Conservation (phyloP, 2,329 filamentous ascomycete genomes). For the Neurospora sp. region DNA sequence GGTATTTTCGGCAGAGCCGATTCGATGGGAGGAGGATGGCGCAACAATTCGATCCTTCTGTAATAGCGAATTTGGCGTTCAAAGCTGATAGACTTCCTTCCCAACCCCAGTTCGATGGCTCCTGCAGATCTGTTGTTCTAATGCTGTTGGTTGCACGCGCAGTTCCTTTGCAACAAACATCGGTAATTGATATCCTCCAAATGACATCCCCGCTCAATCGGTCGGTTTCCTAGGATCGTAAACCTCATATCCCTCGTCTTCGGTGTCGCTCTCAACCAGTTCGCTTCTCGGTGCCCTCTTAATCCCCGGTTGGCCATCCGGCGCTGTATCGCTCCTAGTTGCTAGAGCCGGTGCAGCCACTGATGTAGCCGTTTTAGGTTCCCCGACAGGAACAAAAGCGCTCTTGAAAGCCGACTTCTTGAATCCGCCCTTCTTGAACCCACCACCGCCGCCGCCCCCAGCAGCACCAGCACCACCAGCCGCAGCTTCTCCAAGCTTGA, state of each 20-base stretch:
- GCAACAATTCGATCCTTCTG: neutral
- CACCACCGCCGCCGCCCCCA: slow-evolving; percentile 21
- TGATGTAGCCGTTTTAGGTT: slow-evolving; percentile 26
- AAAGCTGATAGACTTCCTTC: neutral
- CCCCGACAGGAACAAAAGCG: slow-evolving; percentile 52
- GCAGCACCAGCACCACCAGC: slow-evolving; percentile 18
- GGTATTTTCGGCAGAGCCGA: neutral
- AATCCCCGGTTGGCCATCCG: slow-evolving; percentile 15
- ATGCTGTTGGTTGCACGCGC: neutral
- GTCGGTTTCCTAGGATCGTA: slow-evolving; percentile 54
- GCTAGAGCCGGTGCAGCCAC: slow-evolving; percentile 31
- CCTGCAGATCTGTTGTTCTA: neutral
- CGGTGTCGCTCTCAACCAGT: slow-evolving; percentile 50
- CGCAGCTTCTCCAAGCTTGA: slow-evolving; percentile 43
- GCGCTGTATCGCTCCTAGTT: slow-evolving; percentile 3
- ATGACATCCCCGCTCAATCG: slow-evolving; percentile 32
- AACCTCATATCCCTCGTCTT: slow-evolving; percentile 61
- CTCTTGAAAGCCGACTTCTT: slow-evolving; percentile 80
- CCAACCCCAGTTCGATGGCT: neutral
- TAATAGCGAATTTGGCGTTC: neutral
- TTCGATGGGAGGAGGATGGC: neutral
- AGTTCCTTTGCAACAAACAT: neutral
- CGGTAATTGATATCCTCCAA: neutral
- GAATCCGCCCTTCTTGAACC: slow-evolving; percentile 61
- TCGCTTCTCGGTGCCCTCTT: slow-evolving; percentile 22